These are phyloP conservation scores for Botrytis squamosa DNA, from an alignment of 2,329 filamentous ascomycete genomes.

Conservation along the genomic window DNA sequence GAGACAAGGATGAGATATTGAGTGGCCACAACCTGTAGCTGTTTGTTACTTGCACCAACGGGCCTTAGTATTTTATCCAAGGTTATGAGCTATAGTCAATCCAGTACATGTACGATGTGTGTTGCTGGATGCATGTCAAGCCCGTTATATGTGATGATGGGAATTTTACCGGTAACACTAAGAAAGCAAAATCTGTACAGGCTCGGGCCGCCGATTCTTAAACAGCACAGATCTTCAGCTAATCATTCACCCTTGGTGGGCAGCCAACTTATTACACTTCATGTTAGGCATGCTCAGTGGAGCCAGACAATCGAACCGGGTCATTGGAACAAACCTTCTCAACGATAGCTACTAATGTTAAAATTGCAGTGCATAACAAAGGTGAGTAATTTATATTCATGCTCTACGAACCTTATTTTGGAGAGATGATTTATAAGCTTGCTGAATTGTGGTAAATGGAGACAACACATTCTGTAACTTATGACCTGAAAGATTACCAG, in stretches of 20 bases:
- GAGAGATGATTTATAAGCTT: background rate
- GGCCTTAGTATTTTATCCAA: background rate
- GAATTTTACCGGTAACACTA: background rate
- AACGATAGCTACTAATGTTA: background rate
- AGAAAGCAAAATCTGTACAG: background rate
- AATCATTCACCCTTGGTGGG: constrained; percentile 1
- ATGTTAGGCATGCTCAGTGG: background rate
- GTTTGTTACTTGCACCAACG: background rate
- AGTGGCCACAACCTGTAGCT: background rate
- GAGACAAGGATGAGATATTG: background rate
- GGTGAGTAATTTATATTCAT: background rate
- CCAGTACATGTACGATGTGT: background rate
- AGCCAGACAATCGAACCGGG: background rate
- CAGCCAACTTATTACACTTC: background rate
- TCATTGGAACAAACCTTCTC: constrained; percentile 12
- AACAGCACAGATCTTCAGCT: constrained; percentile 2
- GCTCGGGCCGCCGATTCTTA: background rate
- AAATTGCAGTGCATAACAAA: background rate
- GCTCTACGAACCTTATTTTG: background rate
- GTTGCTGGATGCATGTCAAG: background rate
- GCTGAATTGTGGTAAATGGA: background rate
- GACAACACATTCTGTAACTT: background rate
- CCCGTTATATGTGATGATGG: background rate
- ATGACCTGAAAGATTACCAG: background rate
- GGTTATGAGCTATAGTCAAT: background rate